Percentiles rank a stretch among this genome's conserved stretches.
Conservation (phyloP, 1,139 yeast species). For the Arxiozyma slooffiae region DNA sequence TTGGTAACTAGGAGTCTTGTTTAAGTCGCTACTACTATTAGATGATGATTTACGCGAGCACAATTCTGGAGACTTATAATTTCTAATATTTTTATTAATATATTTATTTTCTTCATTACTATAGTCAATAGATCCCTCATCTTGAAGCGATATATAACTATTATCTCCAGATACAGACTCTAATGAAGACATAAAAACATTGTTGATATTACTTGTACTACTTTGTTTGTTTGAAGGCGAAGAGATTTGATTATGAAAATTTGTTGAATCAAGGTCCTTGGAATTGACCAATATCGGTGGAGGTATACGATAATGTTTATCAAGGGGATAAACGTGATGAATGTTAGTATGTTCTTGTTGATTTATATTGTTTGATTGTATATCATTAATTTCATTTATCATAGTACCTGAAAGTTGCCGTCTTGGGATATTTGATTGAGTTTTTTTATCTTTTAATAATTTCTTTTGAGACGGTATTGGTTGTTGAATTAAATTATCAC, state of each 20-base stretch:
- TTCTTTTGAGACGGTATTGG: not conserved
- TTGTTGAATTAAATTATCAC: not conserved
- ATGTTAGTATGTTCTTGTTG: not conserved
- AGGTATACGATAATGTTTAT: conserved; percentile 1
- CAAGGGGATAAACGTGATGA: not conserved
- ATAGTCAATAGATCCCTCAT: not conserved
- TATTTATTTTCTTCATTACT: not conserved
- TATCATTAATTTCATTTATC: not conserved
- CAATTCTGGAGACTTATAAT: not conserved
- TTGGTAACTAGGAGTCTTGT: not conserved
- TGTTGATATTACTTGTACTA: not conserved
- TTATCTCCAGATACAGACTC: not conserved
- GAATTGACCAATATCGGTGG: conserved; percentile 1
- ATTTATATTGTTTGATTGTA: no score
- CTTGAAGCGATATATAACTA: not conserved
- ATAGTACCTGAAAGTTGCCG: not conserved
- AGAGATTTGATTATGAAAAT: not conserved
- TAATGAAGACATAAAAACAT: not conserved
- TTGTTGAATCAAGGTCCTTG: not conserved
- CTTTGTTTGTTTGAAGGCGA: not conserved
- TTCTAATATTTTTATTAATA: not conserved
- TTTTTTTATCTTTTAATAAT: not conserved
- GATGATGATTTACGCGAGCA: not conserved
- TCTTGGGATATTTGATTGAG: not conserved
- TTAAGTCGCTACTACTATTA: not conserved